Conservation (phyloP, 2,329 filamentous ascomycete genomes). For the Fusarium duplospermum region DNA sequence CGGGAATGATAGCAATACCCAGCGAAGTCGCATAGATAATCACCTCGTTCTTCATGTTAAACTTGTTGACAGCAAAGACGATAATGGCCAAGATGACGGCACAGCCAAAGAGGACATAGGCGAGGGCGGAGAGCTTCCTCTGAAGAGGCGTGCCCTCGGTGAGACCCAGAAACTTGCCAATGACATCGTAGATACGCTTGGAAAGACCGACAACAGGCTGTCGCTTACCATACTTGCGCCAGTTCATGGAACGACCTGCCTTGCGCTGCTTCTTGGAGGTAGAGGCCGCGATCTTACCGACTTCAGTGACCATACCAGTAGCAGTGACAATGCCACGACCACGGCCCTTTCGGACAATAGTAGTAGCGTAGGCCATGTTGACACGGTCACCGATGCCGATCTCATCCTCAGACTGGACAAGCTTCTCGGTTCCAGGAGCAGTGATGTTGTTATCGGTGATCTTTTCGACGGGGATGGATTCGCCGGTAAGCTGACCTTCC, state of each 20-base stretch:
- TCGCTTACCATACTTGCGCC: conserved; percentile 63
- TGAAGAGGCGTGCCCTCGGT: conserved; percentile 81
- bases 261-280: conserved; percentile 65
- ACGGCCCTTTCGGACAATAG: conserved; percentile 77
- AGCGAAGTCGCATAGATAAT: conserved; percentile 69
- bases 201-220: conserved; percentile 60
- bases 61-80: conserved; percentile 68
- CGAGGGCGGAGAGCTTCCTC: conserved; percentile 81
- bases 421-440: conserved; percentile 59
- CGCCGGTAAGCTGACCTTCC: conserved; percentile 81
- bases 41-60: conserved; percentile 62
- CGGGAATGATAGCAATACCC: conserved; percentile 72
- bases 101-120: conserved; percentile 79
- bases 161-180: conserved; percentile 70
- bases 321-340: conserved; percentile 78
- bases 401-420: conserved; percentile 57
- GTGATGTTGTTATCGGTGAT: conserved; percentile 62
- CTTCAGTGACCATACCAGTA: conserved; percentile 78
- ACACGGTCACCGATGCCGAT: conserved; percentile 77
- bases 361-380: conserved; percentile 82
- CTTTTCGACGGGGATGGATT: conserved; percentile 79
- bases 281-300: conserved; percentile 75
- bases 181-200: conserved; percentile 60
- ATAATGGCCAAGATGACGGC: conserved; percentile 69
- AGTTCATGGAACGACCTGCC: conserved; percentile 65